Evolutionary conservation across 2,329 filamentous ascomycete genomes (phyloP), one percentile per base, ranked within the genome.

Genomic region (Anthostomella pinea): DNA sequence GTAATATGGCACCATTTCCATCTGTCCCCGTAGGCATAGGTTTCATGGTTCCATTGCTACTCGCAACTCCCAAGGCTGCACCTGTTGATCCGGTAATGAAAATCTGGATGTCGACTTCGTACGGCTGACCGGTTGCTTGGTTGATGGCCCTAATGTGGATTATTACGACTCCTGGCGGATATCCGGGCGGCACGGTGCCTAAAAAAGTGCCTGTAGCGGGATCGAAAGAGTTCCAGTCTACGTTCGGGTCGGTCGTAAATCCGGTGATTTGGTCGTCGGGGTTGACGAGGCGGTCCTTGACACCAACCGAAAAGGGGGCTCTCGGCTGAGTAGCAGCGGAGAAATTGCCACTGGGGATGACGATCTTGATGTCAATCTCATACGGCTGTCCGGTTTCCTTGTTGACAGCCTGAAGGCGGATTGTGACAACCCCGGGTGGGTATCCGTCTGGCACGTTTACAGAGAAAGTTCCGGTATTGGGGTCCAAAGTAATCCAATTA

Each of bases 101-200:
- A 15, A 30, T 30, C 27, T 30, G 27, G 6, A 30, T 30, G 11
- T 30, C 27, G 27, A 30, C 14, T 15, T 30, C 27, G 11, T 30
- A 30, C 5, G 27, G 27, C 27, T 30, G 14, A 15, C 27, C 27
- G 4, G 9, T 30, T 6, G 13, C 14, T 11, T 16, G 14, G 16
- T 30, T 30, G 15, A 30, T 30, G 7, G 27, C 27, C 17, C 27
- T 30, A 6, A 30, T 15, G 16, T 30, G 27, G 16, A 30, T 30
- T 6, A 10, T 30, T 9, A 30, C 16, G 9, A 30, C 17, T 8
- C 27, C 27, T 8, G 27, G 27, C 14, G 27, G 27, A 15, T 30
- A 30, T 16, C 27, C 27, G n/a, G 13, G 9, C 7, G 27, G 27
- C 17, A 30, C 11, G 17, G 27, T 16, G 11, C 27, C 27, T 5